These are phyloP conservation scores for Monosporascus sp. DNA, from an alignment of 2,329 filamentous ascomycete species.

Conservation along the genomic window DNA sequence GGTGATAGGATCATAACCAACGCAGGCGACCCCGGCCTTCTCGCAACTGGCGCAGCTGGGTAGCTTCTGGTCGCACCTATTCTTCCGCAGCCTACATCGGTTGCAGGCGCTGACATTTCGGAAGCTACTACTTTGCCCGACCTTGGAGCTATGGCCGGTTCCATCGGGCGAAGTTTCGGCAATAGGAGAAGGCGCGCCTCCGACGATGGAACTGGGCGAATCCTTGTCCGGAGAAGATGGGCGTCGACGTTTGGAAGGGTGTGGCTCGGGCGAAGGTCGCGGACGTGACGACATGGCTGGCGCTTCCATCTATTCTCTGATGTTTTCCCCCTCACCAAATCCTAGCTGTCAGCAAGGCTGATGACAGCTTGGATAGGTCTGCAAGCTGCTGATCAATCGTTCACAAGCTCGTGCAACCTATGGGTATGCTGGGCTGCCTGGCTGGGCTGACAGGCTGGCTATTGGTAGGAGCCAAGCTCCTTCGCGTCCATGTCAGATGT, in stretches of 20 bases:
- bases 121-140: slow-evolving; percentile 61
- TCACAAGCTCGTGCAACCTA: neutral
- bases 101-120: slow-evolving; percentile 93
- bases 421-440: neutral
- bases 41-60: slow-evolving; percentile 89
- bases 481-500: neutral
- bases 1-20: slow-evolving; percentile 93
- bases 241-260: slow-evolving; percentile 54
- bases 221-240: slow-evolving; percentile 45
- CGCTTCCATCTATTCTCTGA: neutral
- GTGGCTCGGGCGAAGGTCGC: slow-evolving; percentile 44
- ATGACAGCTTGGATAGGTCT: neutral
- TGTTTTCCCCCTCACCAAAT: neutral
- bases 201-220: slow-evolving; percentile 35
- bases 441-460: neutral
- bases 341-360: neutral
- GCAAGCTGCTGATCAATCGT: neutral
- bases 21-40: slow-evolving; percentile 86
- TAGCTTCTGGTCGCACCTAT: slow-evolving; percentile 87
- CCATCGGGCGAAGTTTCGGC: slow-evolving; percentile 25
- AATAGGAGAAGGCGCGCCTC: slow-evolving; percentile 28
- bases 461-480: neutral
- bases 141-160: slow-evolving; percentile 33
- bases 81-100: slow-evolving; percentile 85
- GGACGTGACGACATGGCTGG: slow-evolving; percentile 39